Percentiles rank a stretch among this genome's conserved stretches.
Evolutionary conservation across 495 filamentous ascomycete species (phyloP).

Genomic region (Aspergillus nidulans): DNA sequence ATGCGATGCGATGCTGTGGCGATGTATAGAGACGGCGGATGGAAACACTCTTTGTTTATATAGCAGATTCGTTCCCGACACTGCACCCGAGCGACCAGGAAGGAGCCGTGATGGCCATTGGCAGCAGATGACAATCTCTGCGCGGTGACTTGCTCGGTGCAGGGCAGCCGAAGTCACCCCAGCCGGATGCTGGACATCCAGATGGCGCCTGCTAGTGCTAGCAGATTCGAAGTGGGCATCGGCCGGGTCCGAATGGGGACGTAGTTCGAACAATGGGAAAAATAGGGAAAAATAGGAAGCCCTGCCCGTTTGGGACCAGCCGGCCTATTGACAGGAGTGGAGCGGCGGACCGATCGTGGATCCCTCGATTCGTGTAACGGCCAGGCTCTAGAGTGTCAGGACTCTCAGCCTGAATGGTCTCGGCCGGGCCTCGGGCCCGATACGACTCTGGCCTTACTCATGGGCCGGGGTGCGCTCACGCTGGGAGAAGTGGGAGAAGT

Average conservation of each 20-base stretch:
- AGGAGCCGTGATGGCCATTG: background rate
- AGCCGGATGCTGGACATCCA: slow-evolving; percentile 10
- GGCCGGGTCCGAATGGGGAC: slow-evolving; percentile 1
- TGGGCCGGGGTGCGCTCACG: too few species aligned
- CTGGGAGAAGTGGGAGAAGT: too few species aligned
- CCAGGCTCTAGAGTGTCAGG: too few species aligned
- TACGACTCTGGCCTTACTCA: slow-evolving; percentile 5
- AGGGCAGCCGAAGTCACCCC: slow-evolving; percentile 9
- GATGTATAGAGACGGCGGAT: background rate
- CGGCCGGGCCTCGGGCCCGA: slow-evolving; percentile 12
- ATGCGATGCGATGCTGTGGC: background rate
- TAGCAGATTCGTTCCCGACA: background rate
- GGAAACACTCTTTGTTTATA: background rate
- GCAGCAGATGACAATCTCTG: slow-evolving; percentile 6
- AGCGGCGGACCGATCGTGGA: slow-evolving; percentile 3
- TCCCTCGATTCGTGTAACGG: slow-evolving; percentile 4
- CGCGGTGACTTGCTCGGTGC: slow-evolving; percentile 2
- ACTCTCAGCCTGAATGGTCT: background rate
- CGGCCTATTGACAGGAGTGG: slow-evolving; percentile 8
- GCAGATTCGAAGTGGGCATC: background rate
- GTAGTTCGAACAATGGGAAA: background rate
- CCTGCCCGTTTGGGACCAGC: too few species aligned
- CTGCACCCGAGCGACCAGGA: background rate
- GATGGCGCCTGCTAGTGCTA: too few species aligned
- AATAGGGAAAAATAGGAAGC: background rate